Evolutionary conservation across 2,329 filamentous ascomycete species (phyloP), one percentile per base, ranked within the genome.

Genomic region (Calonectria pauciramosa): DNA sequence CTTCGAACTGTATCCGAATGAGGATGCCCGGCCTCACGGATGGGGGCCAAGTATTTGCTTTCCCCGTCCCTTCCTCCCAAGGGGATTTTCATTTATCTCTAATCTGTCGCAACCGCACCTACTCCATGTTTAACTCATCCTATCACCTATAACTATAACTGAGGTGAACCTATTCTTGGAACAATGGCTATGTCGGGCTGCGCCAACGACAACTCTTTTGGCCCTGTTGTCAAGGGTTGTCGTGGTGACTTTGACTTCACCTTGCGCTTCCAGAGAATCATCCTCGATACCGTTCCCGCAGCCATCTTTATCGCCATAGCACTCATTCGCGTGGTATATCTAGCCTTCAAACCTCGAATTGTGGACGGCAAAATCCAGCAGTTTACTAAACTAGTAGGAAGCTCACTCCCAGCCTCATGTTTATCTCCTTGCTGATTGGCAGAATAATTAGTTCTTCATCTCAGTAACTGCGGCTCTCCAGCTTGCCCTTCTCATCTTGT

Each of bases 221-320:
- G 87, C 4, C 87, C 87, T 0, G 72, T 77, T n/a, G 84, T 88
- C 41, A 70, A 77, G 11, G 86, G 85, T 26, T 89, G 87, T 70
- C 85, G 86, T 13, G 83, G 80, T 74, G 83, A 86, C 70, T 89
- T 89, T 73, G 87, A 88, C 76, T 88, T 88, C 59, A 89, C 87
- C 11, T 77, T 89, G 65, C 82, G 80, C 23, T 88, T 89, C 68
- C 86, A 89, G 77, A 82, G 86, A 59, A 78, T 87, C 4, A 82
- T 88, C 56, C 84, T 89, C 51, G 83, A 83, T 3, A 79, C 87
- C 13, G 71, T 86, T 1, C 87, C 87, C 0, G 78, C 84, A 0
- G 38, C 26, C 32, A 71, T 82, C 9, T 68, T 87, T 0, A 54
- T 28, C 16, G 14, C 32, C 28, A 14, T 86, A 86, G 49, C 69